Conservation (phyloP, 306 rosid species). For the Malus fusca region DNA sequence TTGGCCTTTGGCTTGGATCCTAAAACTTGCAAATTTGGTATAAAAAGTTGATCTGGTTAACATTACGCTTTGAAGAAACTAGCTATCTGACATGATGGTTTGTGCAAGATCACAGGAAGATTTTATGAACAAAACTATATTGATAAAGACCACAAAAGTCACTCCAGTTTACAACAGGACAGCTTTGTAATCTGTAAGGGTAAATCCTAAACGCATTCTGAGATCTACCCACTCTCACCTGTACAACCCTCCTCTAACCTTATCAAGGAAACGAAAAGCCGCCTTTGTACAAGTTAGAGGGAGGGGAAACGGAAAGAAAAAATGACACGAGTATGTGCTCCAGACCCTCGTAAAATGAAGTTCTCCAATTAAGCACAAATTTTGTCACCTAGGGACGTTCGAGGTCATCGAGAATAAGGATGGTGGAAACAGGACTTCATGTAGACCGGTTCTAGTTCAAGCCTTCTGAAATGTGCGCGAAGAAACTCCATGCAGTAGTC, state of each 20-base stretch:
- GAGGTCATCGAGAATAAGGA: constrained; percentile 15
- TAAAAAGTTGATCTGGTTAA: too few relatives aligned
- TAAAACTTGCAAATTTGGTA: too few relatives aligned
- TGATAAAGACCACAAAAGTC: constrained; percentile 27
- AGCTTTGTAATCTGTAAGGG: constrained; percentile 17
- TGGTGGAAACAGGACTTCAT: constrained; percentile 2
- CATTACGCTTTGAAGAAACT: neutral
- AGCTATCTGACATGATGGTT: neutral
- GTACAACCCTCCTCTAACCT: constrained; percentile 54
- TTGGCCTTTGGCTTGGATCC: too few relatives aligned
- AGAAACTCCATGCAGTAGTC: constrained; percentile 69
- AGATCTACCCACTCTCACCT: constrained; percentile 41
- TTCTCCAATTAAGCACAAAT: constrained; percentile 13
- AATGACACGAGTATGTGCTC: constrained; percentile 18
- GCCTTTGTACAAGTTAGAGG: constrained; percentile 3
- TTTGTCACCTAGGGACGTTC: constrained; percentile 18
- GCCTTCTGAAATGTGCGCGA: constrained; percentile 59
- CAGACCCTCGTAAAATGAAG: constrained; percentile 23
- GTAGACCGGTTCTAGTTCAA: constrained; percentile 22
- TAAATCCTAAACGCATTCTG: constrained; percentile 32
- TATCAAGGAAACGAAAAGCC: constrained; percentile 4
- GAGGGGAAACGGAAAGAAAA: neutral
- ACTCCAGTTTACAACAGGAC: constrained; percentile 10
- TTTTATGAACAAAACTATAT: constrained; percentile 24
- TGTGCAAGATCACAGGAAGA: constrained; percentile 14